Evolutionary conservation across 208 protist species (phyloP).

Genomic region (Acanthamoeba triangularis): DNA sequence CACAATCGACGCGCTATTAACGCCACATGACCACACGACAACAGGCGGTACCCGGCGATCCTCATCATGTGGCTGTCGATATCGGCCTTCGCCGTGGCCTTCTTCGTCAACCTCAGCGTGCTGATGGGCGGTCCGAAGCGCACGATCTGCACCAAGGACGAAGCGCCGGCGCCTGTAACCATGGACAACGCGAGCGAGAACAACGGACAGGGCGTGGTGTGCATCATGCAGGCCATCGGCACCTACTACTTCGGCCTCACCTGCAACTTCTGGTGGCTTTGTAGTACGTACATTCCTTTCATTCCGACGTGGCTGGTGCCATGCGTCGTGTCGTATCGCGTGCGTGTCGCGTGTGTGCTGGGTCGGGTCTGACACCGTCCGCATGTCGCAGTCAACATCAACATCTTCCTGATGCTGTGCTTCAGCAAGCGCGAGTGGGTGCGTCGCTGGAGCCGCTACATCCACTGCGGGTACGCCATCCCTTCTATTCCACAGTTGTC

Average conservation of each 20-base stretch:
- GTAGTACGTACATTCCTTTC: background rate
- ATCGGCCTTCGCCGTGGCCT: background rate
- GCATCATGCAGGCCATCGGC: constrained; percentile 57
- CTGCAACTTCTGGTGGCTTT: constrained; percentile 29
- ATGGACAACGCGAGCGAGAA: constrained; percentile 39
- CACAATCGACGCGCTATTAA: background rate
- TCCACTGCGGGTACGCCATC: background rate
- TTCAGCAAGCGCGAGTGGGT: constrained; percentile 35
- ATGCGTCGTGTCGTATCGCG: background rate
- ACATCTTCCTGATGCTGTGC: constrained; percentile 62
- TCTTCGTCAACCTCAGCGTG: background rate
- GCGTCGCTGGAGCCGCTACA: constrained; percentile 25
- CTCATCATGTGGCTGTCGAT: constrained; percentile 17
- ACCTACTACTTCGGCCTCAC: constrained; percentile 57
- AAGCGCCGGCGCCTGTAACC: background rate
- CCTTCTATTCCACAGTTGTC: background rate
- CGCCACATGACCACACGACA: background rate
- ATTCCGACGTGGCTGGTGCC: too few species aligned
- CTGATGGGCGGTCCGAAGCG: constrained; percentile 19
- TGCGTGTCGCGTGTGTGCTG: background rate
- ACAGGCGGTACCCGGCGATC: constrained; percentile 26
- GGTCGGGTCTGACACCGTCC: too few species aligned
- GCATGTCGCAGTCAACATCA: background rate
- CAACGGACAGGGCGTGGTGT: constrained; percentile 23
- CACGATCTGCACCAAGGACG: constrained; percentile 22